Evolutionary conservation across 2,329 filamentous ascomycete species (phyloP).

Genomic region (Botrytis sinoallii): DNA sequence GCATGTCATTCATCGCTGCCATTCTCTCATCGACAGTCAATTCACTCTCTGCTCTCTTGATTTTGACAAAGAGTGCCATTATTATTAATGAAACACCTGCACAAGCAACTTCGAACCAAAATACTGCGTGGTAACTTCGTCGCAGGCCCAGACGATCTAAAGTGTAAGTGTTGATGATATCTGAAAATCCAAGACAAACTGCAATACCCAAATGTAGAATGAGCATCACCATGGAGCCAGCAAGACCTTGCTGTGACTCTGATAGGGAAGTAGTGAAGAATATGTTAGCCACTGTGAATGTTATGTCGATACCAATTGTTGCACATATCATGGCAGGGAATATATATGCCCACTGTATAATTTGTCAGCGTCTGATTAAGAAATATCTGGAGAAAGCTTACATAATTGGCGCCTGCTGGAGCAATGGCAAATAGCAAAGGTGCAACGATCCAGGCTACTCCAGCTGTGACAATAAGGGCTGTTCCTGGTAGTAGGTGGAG

Average conservation of each 20-base stretch:
- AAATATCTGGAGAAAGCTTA: not conserved
- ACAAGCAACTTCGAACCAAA: constrained; percentile 62
- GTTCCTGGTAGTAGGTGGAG: constrained; percentile 54
- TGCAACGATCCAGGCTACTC: constrained; percentile 49
- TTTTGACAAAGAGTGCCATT: constrained; percentile 50
- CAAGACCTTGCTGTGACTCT: constrained; percentile 63
- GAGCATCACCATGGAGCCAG: constrained; percentile 68
- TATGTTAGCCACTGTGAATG: constrained; percentile 71
- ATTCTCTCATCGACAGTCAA: constrained; percentile 54
- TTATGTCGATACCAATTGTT: constrained; percentile 72
- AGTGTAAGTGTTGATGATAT: constrained; percentile 54
- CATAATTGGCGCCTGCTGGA: constrained; percentile 40
- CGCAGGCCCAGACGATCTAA: constrained; percentile 40
- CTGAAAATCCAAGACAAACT: constrained; percentile 67
- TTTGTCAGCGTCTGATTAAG: not conserved
- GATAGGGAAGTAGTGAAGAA: constrained; percentile 74
- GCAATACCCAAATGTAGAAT: constrained; percentile 70
- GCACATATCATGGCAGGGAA: constrained; percentile 68
- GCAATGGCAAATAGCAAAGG: constrained; percentile 54
- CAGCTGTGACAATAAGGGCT: constrained; percentile 51
- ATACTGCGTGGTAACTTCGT: constrained; percentile 60
- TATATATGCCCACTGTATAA: constrained; percentile 63
- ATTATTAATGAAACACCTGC: constrained; percentile 50
- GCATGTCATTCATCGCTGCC: constrained; percentile 27
- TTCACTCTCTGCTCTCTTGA: constrained; percentile 54